Conservation (phyloP, 768 basidiomycete species). For the Boletus tylopilopsis region DNA sequence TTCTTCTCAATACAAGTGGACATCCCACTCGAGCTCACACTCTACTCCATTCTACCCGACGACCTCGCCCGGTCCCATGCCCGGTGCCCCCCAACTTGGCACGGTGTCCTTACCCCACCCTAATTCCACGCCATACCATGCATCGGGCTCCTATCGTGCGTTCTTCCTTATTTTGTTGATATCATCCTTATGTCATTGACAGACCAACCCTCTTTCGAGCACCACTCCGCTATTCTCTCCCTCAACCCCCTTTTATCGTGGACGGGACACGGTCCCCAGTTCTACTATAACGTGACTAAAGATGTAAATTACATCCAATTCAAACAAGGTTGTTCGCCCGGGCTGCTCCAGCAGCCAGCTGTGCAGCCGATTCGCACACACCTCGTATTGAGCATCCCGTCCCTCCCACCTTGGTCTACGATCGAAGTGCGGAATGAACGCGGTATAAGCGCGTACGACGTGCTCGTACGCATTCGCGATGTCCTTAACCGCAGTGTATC, state of each 20-base stretch:
- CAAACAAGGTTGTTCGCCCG: constrained; percentile 11
- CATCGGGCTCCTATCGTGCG: constrained; percentile 21
- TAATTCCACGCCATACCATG: constrained; percentile 20
- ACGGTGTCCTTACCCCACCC: constrained; percentile 32
- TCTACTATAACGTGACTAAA: constrained; percentile 25
- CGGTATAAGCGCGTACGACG: constrained; percentile 29
- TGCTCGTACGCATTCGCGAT: constrained; percentile 26
- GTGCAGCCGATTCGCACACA: constrained; percentile 16
- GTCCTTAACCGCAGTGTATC: constrained; percentile 26
- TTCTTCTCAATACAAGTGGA: constrained; percentile 22
- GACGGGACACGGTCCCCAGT: constrained; percentile 8
- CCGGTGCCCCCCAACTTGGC: constrained; percentile 23
- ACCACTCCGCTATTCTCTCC: constrained; percentile 15
- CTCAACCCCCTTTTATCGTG: constrained; percentile 27
- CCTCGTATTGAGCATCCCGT: constrained; percentile 20
- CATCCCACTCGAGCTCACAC: constrained; percentile 7
- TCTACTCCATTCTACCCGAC: constrained; percentile 10
- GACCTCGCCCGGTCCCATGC: constrained; percentile 19
- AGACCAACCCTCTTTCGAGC: constrained; percentile 15
- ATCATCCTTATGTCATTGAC: not conserved
- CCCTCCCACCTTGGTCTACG: constrained; percentile 26
- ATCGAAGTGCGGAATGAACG: constrained; percentile 28
- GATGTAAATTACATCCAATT: constrained; percentile 26
- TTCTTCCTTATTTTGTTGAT: constrained; percentile 1
- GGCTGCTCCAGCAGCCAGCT: constrained; percentile 19